Conservation (phyloP, 352 stramenopile genomes). For the Peronospora farinosa region DNA sequence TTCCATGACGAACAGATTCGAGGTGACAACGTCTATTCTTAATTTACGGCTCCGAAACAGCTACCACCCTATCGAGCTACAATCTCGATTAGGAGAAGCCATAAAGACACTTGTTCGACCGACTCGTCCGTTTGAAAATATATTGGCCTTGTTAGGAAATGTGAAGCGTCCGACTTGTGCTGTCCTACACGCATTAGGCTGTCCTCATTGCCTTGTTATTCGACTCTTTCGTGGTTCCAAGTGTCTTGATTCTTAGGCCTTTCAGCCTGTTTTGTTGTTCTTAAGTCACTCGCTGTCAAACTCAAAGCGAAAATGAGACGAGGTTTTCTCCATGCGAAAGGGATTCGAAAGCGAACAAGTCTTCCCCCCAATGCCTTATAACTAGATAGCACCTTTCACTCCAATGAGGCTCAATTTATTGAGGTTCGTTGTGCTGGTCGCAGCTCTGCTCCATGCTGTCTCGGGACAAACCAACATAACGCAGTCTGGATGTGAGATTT, state of each 20-base stretch:
- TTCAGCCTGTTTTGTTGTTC: conserved; percentile 1
- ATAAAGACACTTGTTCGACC: background rate
- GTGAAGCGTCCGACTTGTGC: background rate
- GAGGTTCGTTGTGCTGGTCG: background rate
- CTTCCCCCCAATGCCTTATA: background rate
- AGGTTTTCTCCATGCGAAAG: conserved; percentile 5
- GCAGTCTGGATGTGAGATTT: conserved; percentile 45
- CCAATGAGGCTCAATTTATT: background rate
- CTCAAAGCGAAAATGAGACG: conserved; percentile 4
- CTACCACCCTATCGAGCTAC: background rate
- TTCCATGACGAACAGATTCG: conserved; percentile 7
- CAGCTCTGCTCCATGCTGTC: conserved; percentile 2
- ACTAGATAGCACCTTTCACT: background rate
- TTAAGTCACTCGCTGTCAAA: background rate
- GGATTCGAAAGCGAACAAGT: background rate
- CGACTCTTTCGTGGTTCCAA: conserved; percentile 3
- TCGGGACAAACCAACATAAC: conserved; percentile 14
- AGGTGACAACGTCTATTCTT: conserved; percentile 25
- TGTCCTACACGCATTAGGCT: conserved; percentile 1
- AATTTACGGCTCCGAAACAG: too few species aligned
- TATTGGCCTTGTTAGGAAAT: background rate
- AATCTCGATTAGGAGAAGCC: background rate
- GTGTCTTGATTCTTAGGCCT: background rate
- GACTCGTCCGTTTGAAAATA: conserved; percentile 7
- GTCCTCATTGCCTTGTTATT: conserved; percentile 8